Evolutionary conservation across 768 basidiomycete species (phyloP), one percentile per base, ranked within the genome.

Genomic region (Mycena metata): DNA sequence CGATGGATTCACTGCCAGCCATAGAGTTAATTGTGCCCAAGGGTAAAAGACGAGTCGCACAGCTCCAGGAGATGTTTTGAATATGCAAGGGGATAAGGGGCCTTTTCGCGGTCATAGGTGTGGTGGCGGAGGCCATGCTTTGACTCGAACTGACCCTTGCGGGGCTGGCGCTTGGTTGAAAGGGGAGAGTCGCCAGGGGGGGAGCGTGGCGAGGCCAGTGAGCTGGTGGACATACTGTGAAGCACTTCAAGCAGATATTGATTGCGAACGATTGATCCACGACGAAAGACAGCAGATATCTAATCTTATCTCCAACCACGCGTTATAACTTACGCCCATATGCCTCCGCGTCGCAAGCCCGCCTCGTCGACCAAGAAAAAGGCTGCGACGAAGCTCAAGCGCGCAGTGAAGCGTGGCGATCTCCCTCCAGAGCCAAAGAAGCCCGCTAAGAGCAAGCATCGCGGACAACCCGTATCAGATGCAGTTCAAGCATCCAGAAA

Each of bases 331-430:
- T n/a, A n/a, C n/a, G n/a, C n/a, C n/a, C n/a, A n/a, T 21, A 39
- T 84, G 84, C 83, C 81, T 78, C 76, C 80, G 70, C 84, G 87
- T 43, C 80, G 81, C 54, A 86, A 85, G 73, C 84, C 89, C n/a
- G 83, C 82, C 12, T 92, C 91, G 0, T 85, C 84, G 45, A 92
- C 89, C 63, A 84, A 91, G 73, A 90, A 89, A 71, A 94, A 91
- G 69, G 89, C 87, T 2, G 87, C 93, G 64, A 84, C 90, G 10
- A 89, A 94, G 76, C 85, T 90, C 55, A 94, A 93, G 73, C 91
- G 95, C 24, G 95, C 96, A 5, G 79, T 92, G 36, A 96, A 96
- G 77, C 90, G 95, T 36, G 95, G 93, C 5, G 93, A 94, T 69
- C 77, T 83, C 16, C 69, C 83, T 24, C 72, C 82, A 54, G 81